A percentile compares a stretch with the other conserved stretches of the same genome.
phyloP scores from a whole-genome alignment of 352 stramenopile species.

The Nothophytophthora sp. region DNA sequence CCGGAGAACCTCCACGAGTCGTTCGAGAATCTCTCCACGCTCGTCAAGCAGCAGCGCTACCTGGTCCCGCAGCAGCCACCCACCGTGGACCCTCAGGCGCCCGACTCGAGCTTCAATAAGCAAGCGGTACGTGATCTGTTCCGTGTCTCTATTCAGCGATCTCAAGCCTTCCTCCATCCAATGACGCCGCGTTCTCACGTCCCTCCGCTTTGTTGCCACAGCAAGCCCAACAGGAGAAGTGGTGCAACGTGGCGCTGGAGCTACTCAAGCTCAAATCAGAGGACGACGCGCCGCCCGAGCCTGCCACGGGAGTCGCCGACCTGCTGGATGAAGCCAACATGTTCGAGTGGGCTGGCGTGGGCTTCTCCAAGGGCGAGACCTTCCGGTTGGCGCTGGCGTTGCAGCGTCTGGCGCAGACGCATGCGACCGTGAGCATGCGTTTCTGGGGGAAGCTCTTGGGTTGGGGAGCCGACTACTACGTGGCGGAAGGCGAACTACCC shows the following conservation, averaged over 20 bases:
- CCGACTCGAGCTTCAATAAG: slow-evolving; percentile 42
- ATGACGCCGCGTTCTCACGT: background rate
- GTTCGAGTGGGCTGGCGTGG: slow-evolving; percentile 79
- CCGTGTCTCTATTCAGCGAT: slow-evolving; percentile 1
- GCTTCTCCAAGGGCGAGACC: slow-evolving; percentile 72
- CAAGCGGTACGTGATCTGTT: slow-evolving; percentile 41
- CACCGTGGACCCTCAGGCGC: slow-evolving; percentile 17
- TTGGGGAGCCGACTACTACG: slow-evolving; percentile 73
- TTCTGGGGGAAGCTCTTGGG: slow-evolving; percentile 91
- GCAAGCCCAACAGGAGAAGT: slow-evolving; percentile 64
- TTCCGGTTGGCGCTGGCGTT: slow-evolving; percentile 73
- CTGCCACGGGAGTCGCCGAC: slow-evolving; percentile 50
- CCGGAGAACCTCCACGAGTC: slow-evolving; percentile 82
- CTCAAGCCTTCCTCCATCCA: background rate
- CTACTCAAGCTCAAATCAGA: slow-evolving; percentile 55
- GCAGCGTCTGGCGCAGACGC: slow-evolving; percentile 54
- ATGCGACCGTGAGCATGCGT: slow-evolving; percentile 68
- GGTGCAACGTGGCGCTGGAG: slow-evolving; percentile 62
- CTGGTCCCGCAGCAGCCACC: slow-evolving; percentile 32
- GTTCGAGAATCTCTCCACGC: slow-evolving; percentile 88
- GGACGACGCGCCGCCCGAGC: slow-evolving; percentile 45
- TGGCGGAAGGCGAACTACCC: slow-evolving; percentile 77
- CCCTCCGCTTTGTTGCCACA: slow-evolving; percentile 8
- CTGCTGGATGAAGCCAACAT: slow-evolving; percentile 82
- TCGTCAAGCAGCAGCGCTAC: slow-evolving; percentile 85